Conservation (phyloP, 2,329 filamentous ascomycete genomes). For the Alternaria alternata region DNA sequence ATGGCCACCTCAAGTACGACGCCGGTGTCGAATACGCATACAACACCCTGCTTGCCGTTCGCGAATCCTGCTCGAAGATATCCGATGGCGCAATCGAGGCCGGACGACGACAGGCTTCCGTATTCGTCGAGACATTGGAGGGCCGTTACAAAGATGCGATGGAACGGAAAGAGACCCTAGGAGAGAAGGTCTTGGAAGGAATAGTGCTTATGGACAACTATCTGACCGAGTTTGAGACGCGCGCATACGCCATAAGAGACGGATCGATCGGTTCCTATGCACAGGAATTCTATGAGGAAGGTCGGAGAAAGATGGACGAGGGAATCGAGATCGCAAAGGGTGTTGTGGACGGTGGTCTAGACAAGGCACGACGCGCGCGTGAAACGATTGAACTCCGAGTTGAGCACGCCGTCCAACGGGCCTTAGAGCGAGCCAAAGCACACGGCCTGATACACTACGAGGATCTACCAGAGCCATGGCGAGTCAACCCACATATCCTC, state of each 20-base stretch:
- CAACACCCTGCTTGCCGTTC: constrained; percentile 83
- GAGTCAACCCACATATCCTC: constrained; percentile 91
- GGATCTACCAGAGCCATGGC: constrained; percentile 90
- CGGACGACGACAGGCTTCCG: constrained; percentile 80
- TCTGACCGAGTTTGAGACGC: constrained; percentile 82
- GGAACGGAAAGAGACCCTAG: constrained; percentile 82
- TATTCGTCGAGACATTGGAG: constrained; percentile 94
- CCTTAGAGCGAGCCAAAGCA: constrained; percentile 77
- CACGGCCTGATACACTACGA: constrained; percentile 87
- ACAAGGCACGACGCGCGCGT: constrained; percentile 82
- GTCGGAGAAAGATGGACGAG: constrained; percentile 81
- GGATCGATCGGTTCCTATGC: constrained; percentile 78
- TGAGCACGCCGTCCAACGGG: constrained; percentile 83
- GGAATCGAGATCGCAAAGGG: constrained; percentile 76
- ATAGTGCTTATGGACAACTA: constrained; percentile 87
- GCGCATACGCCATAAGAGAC: constrained; percentile 81
- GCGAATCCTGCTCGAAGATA: constrained; percentile 86
- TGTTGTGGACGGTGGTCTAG: constrained; percentile 81
- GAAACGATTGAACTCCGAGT: constrained; percentile 67
- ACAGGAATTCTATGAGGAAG: constrained; percentile 76
- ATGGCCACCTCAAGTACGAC: constrained; percentile 84
- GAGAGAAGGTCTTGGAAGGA: constrained; percentile 89
- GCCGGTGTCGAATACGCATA: constrained; percentile 85
- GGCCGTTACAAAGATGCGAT: constrained; percentile 85
- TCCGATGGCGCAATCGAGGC: constrained; percentile 90